Percentiles rank a stretch among this genome's conserved stretches.
Evolutionary conservation across 192 early-diverging fungal genomes (phyloP).

Genomic region (Backusella parvicylindrica): DNA sequence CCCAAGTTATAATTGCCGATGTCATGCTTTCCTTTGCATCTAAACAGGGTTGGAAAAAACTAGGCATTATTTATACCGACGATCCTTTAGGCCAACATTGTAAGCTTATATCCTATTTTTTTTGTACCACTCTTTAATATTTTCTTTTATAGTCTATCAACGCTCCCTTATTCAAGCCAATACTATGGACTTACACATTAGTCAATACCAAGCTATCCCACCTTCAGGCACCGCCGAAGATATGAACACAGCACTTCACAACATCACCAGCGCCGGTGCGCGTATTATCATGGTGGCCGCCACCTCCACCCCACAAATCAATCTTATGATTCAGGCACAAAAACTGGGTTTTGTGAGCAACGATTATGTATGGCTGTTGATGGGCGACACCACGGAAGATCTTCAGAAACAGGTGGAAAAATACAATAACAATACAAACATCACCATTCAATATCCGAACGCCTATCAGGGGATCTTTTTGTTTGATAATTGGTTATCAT

Average conservation of each 20-base stretch:
- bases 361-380: conserved; percentile 43
- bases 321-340: conserved; percentile 37
- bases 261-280: conserved; percentile 33
- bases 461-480: conserved; percentile 37
- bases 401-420: conserved; percentile 12
- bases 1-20: conserved; percentile 42
- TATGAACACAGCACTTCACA: conserved; percentile 18
- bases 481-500: conserved; percentile 43
- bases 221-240: conserved; percentile 26
- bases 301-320: conserved; percentile 26
- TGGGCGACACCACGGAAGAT: conserved; percentile 33
- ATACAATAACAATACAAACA: conserved; percentile 1
- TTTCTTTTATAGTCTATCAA: conserved; percentile 36
- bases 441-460: background rate
- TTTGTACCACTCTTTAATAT: background rate
- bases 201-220: conserved; percentile 36
- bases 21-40: conserved; percentile 47
- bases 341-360: conserved; percentile 28
- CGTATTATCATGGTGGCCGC: conserved; percentile 44
- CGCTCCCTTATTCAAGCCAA: conserved; percentile 25
- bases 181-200: conserved; percentile 30
- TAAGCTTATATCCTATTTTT: conserved; percentile 11
- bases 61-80: conserved; percentile 44
- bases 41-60: conserved; percentile 41
- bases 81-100: conserved; percentile 46